These are phyloP conservation scores for Murraya paniculata DNA, from an alignment of 345 rosid species.

Conservation along the genomic window DNA sequence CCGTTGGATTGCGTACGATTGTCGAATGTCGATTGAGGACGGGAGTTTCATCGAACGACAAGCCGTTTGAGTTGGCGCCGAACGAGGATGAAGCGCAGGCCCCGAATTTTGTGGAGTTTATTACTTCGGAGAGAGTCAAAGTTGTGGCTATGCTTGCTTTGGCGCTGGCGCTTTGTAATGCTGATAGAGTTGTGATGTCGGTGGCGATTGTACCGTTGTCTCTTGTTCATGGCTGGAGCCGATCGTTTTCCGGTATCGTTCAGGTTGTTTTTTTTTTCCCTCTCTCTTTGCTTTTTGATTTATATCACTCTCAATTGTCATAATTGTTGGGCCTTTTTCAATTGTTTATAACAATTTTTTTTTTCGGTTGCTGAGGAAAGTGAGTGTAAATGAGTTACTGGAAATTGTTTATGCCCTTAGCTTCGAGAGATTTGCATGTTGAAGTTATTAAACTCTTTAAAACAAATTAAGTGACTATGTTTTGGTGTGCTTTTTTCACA, in stretches of 20 bases:
- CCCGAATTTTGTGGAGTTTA: slow-evolving; percentile 66
- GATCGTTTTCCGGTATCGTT: slow-evolving; percentile 93
- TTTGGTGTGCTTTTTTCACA: neutral
- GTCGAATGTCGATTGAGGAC: slow-evolving; percentile 34
- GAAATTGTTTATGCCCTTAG: neutral
- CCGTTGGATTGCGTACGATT: slow-evolving; percentile 14
- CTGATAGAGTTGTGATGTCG: slow-evolving; percentile 93
- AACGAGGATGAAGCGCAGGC: slow-evolving; percentile 27
- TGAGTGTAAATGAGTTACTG: neutral
- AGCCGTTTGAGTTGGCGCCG: slow-evolving; percentile 32
- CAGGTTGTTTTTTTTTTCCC: slow-evolving; percentile 43
- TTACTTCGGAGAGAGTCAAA: slow-evolving; percentile 91
- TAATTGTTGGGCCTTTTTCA: neutral
- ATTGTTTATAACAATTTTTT: neutral
- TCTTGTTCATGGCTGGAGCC: slow-evolving; percentile 86
- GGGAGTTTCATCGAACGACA: slow-evolving; percentile 42
- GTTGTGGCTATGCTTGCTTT: slow-evolving; percentile 91
- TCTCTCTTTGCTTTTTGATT: neutral
- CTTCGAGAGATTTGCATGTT: neutral
- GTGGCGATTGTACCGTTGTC: slow-evolving; percentile 92
- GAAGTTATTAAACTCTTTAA: neutral
- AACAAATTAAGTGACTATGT: neutral
- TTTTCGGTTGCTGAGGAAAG: neutral
- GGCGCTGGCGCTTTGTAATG: slow-evolving; percentile 83
- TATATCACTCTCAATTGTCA: neutral